Evolutionary conservation across 495 filamentous ascomycete species (phyloP).

Genomic region (Staphylotrichum longicolle): DNA sequence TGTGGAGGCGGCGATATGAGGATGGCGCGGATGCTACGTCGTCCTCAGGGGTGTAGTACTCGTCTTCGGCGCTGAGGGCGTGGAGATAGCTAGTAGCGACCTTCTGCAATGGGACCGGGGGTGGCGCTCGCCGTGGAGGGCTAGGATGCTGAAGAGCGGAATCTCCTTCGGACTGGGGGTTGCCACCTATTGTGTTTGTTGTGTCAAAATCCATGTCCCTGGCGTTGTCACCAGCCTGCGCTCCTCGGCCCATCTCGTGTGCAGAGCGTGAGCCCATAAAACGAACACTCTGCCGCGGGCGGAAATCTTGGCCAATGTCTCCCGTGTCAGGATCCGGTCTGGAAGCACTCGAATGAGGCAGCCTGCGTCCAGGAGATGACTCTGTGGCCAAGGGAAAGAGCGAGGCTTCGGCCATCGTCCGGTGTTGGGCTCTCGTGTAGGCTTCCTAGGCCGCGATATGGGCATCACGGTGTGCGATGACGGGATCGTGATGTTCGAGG

Average conservation of each 20-base stretch:
- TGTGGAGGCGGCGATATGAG: constrained; percentile 71
- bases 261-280: constrained; percentile 47
- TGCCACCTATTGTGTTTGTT: constrained; percentile 9
- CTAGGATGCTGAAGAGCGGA: not conserved
- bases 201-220: not conserved
- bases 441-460: constrained; percentile 66
- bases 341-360: constrained; percentile 4
- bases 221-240: not conserved
- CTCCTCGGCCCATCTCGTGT: constrained; percentile 23
- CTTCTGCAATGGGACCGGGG: constrained; percentile 20
- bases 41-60: constrained; percentile 57
- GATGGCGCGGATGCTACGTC: constrained; percentile 65
- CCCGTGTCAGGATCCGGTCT: not conserved
- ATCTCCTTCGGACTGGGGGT: constrained; percentile 11
- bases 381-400: constrained; percentile 34
- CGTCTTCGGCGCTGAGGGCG: constrained; percentile 39
- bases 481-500: constrained; percentile 51
- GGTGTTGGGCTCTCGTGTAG: constrained; percentile 56
- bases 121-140: constrained; percentile 22
- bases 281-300: constrained; percentile 53
- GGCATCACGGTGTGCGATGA: constrained; percentile 59
- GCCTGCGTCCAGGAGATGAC: constrained; percentile 21
- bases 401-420: constrained; percentile 43
- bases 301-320: constrained; percentile 26
- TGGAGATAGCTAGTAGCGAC: constrained; percentile 36